Base-by-base conservation (phyloP, 2,329 filamentous ascomycete species). In the Aspergillus sp. region DNA sequence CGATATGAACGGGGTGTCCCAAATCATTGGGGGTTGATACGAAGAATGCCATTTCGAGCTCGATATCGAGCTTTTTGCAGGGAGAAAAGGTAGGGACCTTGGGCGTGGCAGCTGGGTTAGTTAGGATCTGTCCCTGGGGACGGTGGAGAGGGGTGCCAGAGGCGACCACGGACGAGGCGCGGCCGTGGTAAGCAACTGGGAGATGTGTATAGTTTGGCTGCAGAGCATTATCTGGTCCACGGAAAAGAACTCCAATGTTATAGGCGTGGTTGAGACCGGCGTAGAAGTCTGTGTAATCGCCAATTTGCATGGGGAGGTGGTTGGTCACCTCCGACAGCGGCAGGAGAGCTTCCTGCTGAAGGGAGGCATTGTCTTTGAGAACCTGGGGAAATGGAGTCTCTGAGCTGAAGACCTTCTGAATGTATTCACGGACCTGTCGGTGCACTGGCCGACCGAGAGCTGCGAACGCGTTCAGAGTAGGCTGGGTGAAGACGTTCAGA, bases 221-320 rank as follows among this genome's bases (percentile, higher is more conserved):
- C 22, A 95, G 78, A 0, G 89, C 89, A 65, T 90, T 88, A 42
- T 84, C 80, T 0, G 86, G 82, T 0, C 89, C 89, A 43, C 90
- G 84, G 75, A 93, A 91, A 60, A 93, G 80, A 11, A 82, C 80
- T 4, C 89, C 89, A 15, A 88, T 82, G 57, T 87, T 88, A 75
- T 85, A 88, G 17, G 90, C 90, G 74, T 95, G 90, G 70, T 93
- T 88, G 62, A 88, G 77, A 13, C 90, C 90, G 9, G 88, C 90
- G 69, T 91, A 95, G 77, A 95, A 95, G 73, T 95, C 90, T 1
- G 90, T 91, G 72, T 93, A 95, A 71, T 93, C 90, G 24, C 89
- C 88, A 64, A 93, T 91, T 54, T 81, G 80, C 84, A 95, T 86
- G 2, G 90, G 90, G 7, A 93, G 68, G 67, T 93, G 88, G 68